Evolutionary conservation across 139 green algal species (phyloP), one percentile per base, ranked within the genome.

Genomic region (Micromonas commoda): DNA sequence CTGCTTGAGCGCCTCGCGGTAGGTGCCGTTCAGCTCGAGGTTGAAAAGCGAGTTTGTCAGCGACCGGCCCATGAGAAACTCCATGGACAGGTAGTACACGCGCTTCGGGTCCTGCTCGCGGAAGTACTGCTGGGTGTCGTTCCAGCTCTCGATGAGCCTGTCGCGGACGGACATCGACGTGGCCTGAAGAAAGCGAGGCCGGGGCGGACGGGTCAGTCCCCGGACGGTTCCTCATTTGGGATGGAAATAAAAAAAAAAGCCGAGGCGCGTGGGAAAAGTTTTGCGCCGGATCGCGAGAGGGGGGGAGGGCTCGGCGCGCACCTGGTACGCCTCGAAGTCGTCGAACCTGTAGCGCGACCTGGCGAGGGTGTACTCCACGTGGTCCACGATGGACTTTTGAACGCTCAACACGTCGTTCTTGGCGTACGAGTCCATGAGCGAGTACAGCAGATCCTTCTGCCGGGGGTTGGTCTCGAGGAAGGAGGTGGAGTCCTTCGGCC

Each of bases 351-450:
- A 95, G 39, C 94, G 88, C 20, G 77, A 91, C 70, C 96, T 86
- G 6, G 95, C 95, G 71, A 99, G 84, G 6, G 95, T 99, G 90
- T 98, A 99, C 85, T 99, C 95, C 20, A 98, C 93, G 79, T 99
- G 95, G 82, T 95, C 93, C 24, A 97, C 89, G 76, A 99, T 98
- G 74, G 84, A 91, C 88, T 98, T 84, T 83, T 98, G 90, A 70
- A 99, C 95, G 77, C 79, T 89, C 37, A 97, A 88, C 57, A 98
- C 94, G 80, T 98, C 94, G 71, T 96, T 96, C 71, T 91, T 92
- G 35, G 91, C 91, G 83, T 98, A 99, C 0, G 90, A 94, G 86
- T 98, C 94, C 90, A 97, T 93, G 23, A 97, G 84, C n/a, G 81
- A 87, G 77, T 92, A 91, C 31, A 97, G 84, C 33, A 90, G 84